Evolutionary conservation across 257 asterid genomes (phyloP).

Genomic region (Fraxinus americana): DNA sequence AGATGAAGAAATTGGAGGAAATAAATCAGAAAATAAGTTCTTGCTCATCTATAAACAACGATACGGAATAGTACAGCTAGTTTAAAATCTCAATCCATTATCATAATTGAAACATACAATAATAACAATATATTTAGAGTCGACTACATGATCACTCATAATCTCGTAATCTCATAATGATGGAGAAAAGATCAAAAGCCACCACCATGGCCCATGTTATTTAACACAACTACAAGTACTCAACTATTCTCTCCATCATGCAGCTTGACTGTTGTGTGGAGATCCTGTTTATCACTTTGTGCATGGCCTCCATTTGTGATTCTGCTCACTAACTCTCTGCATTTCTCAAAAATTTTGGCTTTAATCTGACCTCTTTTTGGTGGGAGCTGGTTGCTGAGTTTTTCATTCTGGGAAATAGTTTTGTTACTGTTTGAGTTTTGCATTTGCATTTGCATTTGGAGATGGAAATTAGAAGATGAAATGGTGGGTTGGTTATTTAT

Average conservation of each 20-base stretch:
- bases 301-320: background rate
- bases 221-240: no score
- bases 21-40: background rate
- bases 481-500: background rate
- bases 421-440: constrained; percentile 11
- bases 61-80: no score
- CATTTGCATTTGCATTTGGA: constrained; percentile 4
- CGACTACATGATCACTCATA: background rate
- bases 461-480: background rate
- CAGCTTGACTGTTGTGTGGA: no score
- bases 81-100: no score
- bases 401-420: background rate
- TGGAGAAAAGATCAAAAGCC: background rate
- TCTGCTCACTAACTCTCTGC: constrained; percentile 1
- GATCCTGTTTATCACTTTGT: background rate
- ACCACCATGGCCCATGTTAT: background rate
- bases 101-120: background rate
- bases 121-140: background rate
- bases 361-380: constrained; percentile 43
- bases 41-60: background rate
- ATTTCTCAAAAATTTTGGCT: constrained; percentile 19
- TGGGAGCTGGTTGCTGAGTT: constrained; percentile 12
- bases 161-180: no score
- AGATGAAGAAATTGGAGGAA: no score
- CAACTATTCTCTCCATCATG: no score